These are phyloP conservation scores for Guadua angustifolia DNA, from an alignment of 176 grass and related monocot species.

Conservation along the genomic window DNA sequence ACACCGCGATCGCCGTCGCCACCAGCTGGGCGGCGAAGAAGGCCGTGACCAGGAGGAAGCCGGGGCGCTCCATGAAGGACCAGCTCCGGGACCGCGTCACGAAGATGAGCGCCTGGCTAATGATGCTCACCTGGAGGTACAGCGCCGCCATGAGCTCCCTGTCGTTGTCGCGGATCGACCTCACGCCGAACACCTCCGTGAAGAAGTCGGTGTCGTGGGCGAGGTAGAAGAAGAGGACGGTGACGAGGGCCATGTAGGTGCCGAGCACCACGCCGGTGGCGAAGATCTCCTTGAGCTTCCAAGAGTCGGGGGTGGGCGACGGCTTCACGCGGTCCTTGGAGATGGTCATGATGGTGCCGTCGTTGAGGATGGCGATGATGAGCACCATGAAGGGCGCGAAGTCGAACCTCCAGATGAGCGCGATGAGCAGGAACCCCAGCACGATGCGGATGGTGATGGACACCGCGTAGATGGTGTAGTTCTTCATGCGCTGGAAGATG, in stretches of 20 bases:
- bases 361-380: constrained; percentile 96
- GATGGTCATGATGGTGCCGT: constrained; percentile 99
- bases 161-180: constrained; percentile 52
- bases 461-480: constrained; percentile 97
- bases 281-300: constrained; percentile 94
- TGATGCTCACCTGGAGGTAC: constrained; percentile 88
- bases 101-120: constrained; percentile 89
- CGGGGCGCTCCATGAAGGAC: constrained; percentile 69
- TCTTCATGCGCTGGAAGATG: constrained; percentile 99
- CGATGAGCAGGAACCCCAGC: constrained; percentile 80
- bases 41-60: constrained; percentile 65
- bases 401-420: constrained; percentile 89
- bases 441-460: constrained; percentile 98
- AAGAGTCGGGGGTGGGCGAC: constrained; percentile 70
- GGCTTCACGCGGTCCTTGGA: constrained; percentile 85
- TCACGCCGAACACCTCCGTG: constrained; percentile 65
- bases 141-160: constrained; percentile 63
- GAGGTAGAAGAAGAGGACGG: constrained; percentile 78
- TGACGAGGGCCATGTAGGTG: constrained; percentile 75
- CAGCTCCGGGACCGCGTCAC: constrained; percentile 63
- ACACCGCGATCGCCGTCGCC: constrained; percentile 73
- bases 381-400: constrained; percentile 97
- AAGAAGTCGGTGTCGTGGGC: constrained; percentile 77
- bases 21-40: constrained; percentile 83
- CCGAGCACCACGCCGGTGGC: constrained; percentile 88